Evolutionary conservation across 164 flowering plant genomes (phyloP).

Genomic region (Chimonanthus salicifolius): DNA sequence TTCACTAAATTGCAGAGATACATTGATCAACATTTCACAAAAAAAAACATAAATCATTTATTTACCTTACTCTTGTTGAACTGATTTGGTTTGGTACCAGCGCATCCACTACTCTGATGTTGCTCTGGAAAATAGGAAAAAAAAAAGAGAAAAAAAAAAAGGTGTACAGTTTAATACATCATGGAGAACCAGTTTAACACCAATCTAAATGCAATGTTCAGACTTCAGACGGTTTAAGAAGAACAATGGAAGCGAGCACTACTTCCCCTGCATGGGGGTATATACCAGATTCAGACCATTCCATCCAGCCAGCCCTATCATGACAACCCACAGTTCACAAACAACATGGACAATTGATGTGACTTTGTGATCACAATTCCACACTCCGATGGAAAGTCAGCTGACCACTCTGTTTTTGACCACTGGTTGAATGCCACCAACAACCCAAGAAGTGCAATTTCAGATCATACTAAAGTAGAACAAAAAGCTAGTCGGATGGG

Average conservation of each 20-base stretch:
- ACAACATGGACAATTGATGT: no score
- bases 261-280: neutral
- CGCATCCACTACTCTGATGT: constrained; percentile 73
- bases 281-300: neutral
- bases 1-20: neutral
- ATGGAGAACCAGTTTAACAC: neutral
- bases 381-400: no score
- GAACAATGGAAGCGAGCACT: neutral
- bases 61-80: constrained; percentile 78
- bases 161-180: neutral
- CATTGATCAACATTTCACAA: neutral
- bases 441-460: no score
- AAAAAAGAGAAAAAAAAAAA: neutral
- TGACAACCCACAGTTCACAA: neutral
- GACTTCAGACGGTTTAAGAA: neutral
- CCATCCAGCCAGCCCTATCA: neutral
- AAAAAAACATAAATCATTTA: neutral
- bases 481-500: no score
- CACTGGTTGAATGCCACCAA: no score
- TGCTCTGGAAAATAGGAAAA: constrained; percentile 32
- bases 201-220: no score
- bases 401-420: no score
- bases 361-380: no score
- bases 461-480: no score
- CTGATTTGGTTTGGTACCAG: constrained; percentile 82